Conservation (phyloP, 2,329 filamentous ascomycete species). For the Colletotrichum falcatum region DNA sequence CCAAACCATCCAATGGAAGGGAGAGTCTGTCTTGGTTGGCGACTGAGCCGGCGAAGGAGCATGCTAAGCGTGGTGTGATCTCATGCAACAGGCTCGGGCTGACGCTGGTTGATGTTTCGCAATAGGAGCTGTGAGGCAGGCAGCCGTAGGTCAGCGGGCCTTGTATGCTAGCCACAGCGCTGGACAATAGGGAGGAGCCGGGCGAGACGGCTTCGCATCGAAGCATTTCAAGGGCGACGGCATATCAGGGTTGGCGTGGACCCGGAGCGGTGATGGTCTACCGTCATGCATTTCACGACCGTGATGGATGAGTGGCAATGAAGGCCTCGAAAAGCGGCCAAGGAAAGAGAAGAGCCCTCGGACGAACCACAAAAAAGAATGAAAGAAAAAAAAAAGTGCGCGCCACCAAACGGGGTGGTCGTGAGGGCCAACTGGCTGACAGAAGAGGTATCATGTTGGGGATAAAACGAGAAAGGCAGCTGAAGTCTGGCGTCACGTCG, state of each 20-base stretch:
- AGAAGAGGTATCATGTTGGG: background rate
- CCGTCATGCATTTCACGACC: background rate
- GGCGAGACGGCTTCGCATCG: background rate
- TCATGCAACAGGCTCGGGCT: background rate
- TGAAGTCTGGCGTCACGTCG: slow-evolving; percentile 8
- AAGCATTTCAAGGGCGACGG: background rate
- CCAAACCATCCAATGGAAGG: background rate
- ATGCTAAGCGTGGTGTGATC: background rate
- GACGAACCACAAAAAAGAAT: too few relatives aligned
- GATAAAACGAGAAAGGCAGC: background rate
- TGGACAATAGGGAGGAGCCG: background rate
- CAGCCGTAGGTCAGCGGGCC: slow-evolving; percentile 4
- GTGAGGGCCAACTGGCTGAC: background rate
- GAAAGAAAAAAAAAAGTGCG: too few relatives aligned
- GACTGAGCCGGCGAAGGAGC: background rate
- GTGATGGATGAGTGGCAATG: slow-evolving; percentile 17
- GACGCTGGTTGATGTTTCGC: slow-evolving; percentile 9
- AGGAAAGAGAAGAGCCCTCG: background rate
- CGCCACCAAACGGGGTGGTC: too few relatives aligned
- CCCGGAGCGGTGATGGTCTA: background rate
- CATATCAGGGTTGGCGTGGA: slow-evolving; percentile 2
- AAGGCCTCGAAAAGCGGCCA: slow-evolving; percentile 23
- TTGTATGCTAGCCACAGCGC: background rate
- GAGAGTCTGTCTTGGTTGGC: background rate
- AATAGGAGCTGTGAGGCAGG: slow-evolving; percentile 10